These are phyloP conservation scores for Penicillium canariense DNA, from an alignment of 495 filamentous ascomycete species.

Conservation along the genomic window DNA sequence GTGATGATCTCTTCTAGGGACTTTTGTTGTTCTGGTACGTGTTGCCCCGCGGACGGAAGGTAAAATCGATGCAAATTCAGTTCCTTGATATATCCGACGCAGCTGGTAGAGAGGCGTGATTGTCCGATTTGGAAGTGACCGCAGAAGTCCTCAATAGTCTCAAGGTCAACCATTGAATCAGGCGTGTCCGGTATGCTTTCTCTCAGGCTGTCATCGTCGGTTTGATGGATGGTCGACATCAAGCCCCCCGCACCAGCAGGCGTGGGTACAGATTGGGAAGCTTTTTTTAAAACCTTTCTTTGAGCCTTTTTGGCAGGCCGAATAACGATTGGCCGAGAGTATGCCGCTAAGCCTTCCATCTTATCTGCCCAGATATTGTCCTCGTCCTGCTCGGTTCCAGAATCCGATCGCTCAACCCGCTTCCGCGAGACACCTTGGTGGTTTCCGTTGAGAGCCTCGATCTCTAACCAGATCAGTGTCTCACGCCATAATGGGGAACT, in stretches of 20 bases:
- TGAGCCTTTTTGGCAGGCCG: background rate
- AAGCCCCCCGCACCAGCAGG: too few relatives aligned
- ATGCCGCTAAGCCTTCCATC: background rate
- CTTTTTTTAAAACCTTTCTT: background rate
- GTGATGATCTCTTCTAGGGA: background rate
- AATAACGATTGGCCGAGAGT: background rate
- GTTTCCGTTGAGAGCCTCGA: background rate
- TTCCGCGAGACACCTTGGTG: background rate
- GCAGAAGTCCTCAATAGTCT: background rate
- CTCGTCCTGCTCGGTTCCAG: background rate
- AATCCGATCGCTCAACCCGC: background rate
- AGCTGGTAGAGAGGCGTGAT: background rate
- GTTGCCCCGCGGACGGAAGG: background rate
- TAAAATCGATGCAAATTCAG: background rate
- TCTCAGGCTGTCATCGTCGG: background rate
- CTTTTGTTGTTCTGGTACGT: background rate
- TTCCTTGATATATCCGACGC: background rate
- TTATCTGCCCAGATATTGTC: background rate
- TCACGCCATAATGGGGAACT: background rate
- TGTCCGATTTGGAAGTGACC: background rate
- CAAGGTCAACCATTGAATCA: background rate
- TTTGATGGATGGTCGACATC: background rate
- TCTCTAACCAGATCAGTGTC: background rate
- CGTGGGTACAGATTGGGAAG: background rate
- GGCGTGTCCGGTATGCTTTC: background rate